Evolutionary conservation across 192 early-diverging fungal species (phyloP), one percentile per base, ranked within the genome.

Genomic region (Entophlyctis luteolus): DNA sequence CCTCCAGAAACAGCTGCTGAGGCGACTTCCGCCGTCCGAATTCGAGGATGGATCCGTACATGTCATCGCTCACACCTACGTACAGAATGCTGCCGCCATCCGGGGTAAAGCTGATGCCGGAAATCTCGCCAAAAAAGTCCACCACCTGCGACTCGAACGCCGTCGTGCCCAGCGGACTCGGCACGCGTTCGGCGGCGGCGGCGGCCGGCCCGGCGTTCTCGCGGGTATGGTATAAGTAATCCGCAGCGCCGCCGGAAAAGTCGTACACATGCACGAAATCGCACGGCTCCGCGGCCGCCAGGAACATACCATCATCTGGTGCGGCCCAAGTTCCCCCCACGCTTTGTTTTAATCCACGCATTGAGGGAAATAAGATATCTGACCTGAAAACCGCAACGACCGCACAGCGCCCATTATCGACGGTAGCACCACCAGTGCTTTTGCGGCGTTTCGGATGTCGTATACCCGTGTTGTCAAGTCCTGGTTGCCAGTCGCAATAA

Each of bases 61-160:
- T 47, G 1, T 52, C 23, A 53, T 71, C 69, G 31, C 55, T 55
- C 10, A 59, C 42, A 5, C 84, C 87, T 72, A 88, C 76, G 60
- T 75, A 86, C 34, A 88, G 59, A 4, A 54, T 65, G 3, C 81
- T 71, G 12, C 76, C 80, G 8, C 77, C 80, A 36, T 77, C 68
- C 14, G 82, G 83, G 4, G 78, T 79, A 42, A 88, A 81, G 48
- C 69, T 39, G n/a, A 86, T 73, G 2, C 88, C 88, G 1, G 86
- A 71, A 59, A 89, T 84, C 48, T 89, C 87, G 8, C 88, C 88
- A 78, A 88, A 88, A 56, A 89, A 81, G 66, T 89, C 88, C 46
- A 89, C 74, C 2, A 82, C 74, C 74, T 89, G 88, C 34, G 75
- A 66, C 20, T 47, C 34, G 29, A 75, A 35, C 48, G 68, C 31